phyloP scores from a whole-genome alignment of 176 grass and related monocot species.

The Oryza glumipatula region DNA sequence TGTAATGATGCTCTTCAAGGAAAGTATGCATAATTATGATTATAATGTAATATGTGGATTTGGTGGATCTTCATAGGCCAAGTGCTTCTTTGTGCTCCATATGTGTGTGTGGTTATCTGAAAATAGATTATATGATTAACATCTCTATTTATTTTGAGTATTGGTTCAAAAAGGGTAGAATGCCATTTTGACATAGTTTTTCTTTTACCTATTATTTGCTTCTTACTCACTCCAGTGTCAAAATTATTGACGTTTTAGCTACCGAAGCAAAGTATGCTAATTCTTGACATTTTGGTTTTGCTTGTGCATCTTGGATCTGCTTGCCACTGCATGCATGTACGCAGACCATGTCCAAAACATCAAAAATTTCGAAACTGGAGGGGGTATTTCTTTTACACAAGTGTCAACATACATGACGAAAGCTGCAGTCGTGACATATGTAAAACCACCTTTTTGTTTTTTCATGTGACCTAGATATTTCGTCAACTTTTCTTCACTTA shows the following conservation, averaged over 20 bases:
- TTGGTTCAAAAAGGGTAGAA: not conserved
- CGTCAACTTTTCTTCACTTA: not conserved
- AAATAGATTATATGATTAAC: not conserved
- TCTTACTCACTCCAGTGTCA: not conserved
- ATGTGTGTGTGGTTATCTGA: not conserved
- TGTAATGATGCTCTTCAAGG: slow-evolving; percentile 26
- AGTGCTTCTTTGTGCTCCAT: not conserved
- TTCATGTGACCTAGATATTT: not conserved
- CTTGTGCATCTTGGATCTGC: too few relatives aligned
- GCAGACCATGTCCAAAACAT: too few relatives aligned
- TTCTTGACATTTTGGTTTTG: too few relatives aligned
- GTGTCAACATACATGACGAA: not conserved
- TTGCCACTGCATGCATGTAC: too few relatives aligned
- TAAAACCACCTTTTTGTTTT: not conserved
- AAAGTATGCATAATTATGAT: slow-evolving; percentile 21
- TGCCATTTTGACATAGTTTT: not conserved
- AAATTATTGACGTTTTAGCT: too few relatives aligned
- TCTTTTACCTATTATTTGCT: not conserved
- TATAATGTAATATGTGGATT: slow-evolving; percentile 26
- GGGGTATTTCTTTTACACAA: not conserved
- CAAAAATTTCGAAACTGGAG: too few relatives aligned
- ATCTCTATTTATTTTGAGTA: not conserved
- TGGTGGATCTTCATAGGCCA: slow-evolving; percentile 8
- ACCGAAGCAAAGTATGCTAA: too few relatives aligned
- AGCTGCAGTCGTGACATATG: not conserved